Base-by-base conservation (phyloP, 192 early-diverging fungal species). In the Lunasporangiospora selenospora region DNA sequence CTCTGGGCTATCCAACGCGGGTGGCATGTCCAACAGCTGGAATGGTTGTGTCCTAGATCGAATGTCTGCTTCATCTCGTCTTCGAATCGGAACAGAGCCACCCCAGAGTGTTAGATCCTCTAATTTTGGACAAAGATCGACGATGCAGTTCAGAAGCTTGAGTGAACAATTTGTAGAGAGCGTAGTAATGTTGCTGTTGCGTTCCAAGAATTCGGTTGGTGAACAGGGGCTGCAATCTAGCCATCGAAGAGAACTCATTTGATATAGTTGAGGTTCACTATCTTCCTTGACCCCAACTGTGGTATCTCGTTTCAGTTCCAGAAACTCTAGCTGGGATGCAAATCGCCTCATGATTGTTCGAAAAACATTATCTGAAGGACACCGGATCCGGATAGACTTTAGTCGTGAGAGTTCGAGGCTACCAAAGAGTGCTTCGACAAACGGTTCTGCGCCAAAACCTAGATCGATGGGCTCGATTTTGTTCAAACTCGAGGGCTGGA, bases 101-200 rank as follows among this genome's bases (percentile, higher is more conserved):
- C 59, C 59, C 59, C 59, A 62, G 4, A 62, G 48, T 13, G 59
- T 62, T 7, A 62, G 19, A 16, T 62, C 59, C 37, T 62, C 48
- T 4, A 62, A 30, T 3, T 52, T 52, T 3, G 59, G 59, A 21
- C 59, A 62, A 0, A 41, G 19, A 3, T 62, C 59, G 2, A 48
- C 59, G 15, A 62, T 48, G 1, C 33, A 51, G 40, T 62, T 48
- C 19, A 62, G 26, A 15, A 62, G 59, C 18, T 39, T 37, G 4
- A 62, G 48, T 7, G 59, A 62, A 39, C 59, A 51, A 21, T 62
- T 62, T 34, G 59, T 48, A 11, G 59, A 62, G 18, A 62, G 48
- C 2, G 48, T 62, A 11, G 59, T 62, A 18, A 62, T 62, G 48
- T 49, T 62, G 24, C 47, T 29, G 12, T 40, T 29, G 16, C 50